Conservation (phyloP, 768 basidiomycete species). For the Obba rivulosa region DNA sequence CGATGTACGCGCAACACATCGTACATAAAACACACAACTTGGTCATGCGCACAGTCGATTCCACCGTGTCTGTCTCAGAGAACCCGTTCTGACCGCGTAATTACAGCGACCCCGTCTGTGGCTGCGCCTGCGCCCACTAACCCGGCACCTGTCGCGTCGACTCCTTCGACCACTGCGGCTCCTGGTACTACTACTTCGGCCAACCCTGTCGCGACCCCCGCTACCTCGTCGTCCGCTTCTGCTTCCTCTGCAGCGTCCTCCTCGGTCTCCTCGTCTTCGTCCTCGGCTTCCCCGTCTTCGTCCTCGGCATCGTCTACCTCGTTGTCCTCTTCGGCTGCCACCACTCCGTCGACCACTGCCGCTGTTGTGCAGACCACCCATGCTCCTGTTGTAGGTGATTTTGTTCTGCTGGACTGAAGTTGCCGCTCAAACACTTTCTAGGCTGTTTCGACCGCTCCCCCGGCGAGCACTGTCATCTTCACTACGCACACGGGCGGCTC, state of each 20-base stretch:
- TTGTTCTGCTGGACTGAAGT: neutral
- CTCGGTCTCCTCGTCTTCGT: neutral
- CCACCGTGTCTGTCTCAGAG: no score
- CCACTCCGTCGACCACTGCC: neutral
- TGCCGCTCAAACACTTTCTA: neutral
- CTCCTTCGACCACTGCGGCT: neutral
- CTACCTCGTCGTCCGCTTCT: neutral
- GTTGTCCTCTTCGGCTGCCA: neutral
- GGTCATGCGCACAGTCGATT: no score
- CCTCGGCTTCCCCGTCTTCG: slow-evolving; percentile 5
- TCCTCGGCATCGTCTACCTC: slow-evolving; percentile 1
- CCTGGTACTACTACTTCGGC: neutral
- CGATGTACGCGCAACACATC: no score
- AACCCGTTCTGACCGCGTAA: no score
- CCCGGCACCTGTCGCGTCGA: neutral
- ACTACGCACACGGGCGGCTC: neutral
- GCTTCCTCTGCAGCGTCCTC: slow-evolving; percentile 1
- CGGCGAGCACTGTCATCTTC: neutral
- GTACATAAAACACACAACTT: no score
- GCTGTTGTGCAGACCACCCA: neutral
- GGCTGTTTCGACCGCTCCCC: neutral
- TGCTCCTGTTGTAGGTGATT: neutral
- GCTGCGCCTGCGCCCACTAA: no score
- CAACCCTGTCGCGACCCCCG: neutral
- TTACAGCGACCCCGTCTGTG: no score